Conservation (phyloP, 768 basidiomycete species). For the Tulasnella sp. region DNA sequence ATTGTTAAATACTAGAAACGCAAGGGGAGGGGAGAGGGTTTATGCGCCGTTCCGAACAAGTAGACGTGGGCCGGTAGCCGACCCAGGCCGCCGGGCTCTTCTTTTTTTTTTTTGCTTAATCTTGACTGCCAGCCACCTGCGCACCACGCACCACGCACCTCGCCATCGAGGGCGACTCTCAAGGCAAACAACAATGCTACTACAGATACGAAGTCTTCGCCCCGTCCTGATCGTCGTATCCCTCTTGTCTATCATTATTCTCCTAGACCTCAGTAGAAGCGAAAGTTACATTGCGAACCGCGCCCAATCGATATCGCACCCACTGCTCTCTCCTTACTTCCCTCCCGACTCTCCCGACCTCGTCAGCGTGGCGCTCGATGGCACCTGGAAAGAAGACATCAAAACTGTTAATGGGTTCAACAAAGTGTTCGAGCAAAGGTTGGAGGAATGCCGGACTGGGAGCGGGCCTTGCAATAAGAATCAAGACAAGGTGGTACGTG, state of each 20-base stretch:
- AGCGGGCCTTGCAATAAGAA: neutral
- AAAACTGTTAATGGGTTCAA: neutral
- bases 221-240: neutral
- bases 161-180: too few relatives aligned
- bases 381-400: neutral
- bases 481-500: slow-evolving; percentile 4
- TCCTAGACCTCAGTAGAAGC: neutral
- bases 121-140: too few relatives aligned
- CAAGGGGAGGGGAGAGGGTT: too few relatives aligned
- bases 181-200: neutral
- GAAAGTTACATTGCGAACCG: neutral
- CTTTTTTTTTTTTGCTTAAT: too few relatives aligned
- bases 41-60: too few relatives aligned
- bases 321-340: neutral
- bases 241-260: neutral
- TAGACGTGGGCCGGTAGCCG: too few relatives aligned
- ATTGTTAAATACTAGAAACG: too few relatives aligned
- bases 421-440: neutral
- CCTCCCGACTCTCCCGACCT: neutral
- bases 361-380: slow-evolving; percentile 1
- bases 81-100: too few relatives aligned
- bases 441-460: neutral
- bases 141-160: too few relatives aligned
- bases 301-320: too few relatives aligned
- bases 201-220: neutral